A percentile compares a stretch with the other conserved stretches of the same genome.
These are phyloP conservation scores for Solanum rostratum DNA, from an alignment of 257 asterid genomes.

Conservation along the genomic window DNA sequence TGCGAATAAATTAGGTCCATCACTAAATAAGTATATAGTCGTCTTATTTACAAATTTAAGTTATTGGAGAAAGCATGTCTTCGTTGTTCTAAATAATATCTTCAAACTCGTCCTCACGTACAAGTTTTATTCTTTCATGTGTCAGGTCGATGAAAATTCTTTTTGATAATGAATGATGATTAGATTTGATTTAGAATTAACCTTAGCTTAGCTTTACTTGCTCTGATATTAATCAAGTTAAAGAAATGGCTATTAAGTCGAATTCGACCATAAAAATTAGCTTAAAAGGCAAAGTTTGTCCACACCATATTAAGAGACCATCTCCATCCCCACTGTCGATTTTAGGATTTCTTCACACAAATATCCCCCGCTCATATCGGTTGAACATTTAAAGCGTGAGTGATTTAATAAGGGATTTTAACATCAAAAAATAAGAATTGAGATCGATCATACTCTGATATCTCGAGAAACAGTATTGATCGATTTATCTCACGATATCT, in stretches of 20 bases:
- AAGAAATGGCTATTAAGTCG: accelerated
- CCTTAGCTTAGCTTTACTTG: background rate
- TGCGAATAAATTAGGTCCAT: background rate
- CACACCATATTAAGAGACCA: background rate
- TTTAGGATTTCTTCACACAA: background rate
- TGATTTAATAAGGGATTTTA: background rate
- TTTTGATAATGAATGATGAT: background rate
- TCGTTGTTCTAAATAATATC: background rate
- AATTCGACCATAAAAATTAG: background rate
- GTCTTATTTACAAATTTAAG: background rate
- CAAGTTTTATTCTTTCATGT: background rate
- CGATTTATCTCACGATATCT: too few species aligned
- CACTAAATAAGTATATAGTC: background rate
- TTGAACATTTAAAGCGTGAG: background rate
- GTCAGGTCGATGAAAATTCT: too few species aligned
- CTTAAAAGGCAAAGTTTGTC: background rate
- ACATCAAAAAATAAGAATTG: background rate
- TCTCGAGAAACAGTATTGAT: too few species aligned
- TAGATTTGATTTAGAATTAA: background rate
- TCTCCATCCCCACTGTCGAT: background rate
- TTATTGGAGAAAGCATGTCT: background rate
- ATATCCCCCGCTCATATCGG: background rate
- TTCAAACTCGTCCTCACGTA: background rate
- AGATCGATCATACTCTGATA: background rate
- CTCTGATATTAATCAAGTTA: background rate